Evolutionary conservation across 768 basidiomycete genomes (phyloP).

Genomic region (Lactifluus pinguis): DNA sequence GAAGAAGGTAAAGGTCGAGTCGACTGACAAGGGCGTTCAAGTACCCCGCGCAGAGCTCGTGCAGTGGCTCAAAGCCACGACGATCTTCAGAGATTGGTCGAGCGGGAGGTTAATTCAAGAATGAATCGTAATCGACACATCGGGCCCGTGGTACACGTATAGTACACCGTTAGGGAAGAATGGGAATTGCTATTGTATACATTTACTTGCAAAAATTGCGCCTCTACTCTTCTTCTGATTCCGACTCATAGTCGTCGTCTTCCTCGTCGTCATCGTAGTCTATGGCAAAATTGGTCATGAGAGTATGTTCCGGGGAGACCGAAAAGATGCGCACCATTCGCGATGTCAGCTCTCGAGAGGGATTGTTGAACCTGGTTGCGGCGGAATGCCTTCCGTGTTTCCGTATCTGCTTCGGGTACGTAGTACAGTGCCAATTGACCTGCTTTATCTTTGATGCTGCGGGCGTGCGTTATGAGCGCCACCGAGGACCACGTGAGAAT

Average conservation of each 20-base stretch:
- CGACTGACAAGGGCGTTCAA: conserved; percentile 40
- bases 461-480: not conserved
- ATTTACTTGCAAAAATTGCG: not conserved
- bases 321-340: conserved; percentile 37
- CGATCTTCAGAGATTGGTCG: conserved; percentile 26
- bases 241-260: conserved; percentile 11
- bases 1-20: conserved; percentile 51
- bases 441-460: conserved; percentile 65
- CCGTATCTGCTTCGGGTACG: conserved; percentile 43
- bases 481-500: not conserved
- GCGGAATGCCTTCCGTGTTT: conserved; percentile 41
- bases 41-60: conserved; percentile 29
- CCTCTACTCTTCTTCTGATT: conserved; percentile 24
- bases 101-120: conserved; percentile 25
- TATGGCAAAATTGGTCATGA: not conserved
- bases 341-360: conserved; percentile 54
- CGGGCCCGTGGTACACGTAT: not conserved
- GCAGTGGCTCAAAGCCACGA: conserved; percentile 27
- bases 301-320: not conserved
- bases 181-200: conserved; percentile 14
- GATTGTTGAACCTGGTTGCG: conserved; percentile 44
- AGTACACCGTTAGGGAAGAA: conserved; percentile 6
- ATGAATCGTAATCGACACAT: conserved; percentile 16
- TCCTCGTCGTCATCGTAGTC: conserved; percentile 28
- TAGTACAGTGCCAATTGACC: conserved; percentile 49